Evolutionary conservation across 164 flowering plant genomes (phyloP), one percentile per base, ranked within the genome.

Genomic region (Akebia trifoliata): DNA sequence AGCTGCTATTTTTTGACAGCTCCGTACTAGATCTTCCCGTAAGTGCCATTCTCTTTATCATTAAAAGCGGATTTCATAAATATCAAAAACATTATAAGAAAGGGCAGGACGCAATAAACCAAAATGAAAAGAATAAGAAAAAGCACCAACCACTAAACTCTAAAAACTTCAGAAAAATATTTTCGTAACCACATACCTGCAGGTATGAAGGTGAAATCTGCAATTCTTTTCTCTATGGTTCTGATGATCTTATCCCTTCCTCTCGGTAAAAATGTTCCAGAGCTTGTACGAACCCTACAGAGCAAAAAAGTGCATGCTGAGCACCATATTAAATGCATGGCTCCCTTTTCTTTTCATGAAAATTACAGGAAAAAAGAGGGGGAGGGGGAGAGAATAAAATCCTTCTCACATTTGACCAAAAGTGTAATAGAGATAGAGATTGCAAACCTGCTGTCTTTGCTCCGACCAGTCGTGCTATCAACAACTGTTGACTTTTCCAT

Each of bases 401-500:
- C 20, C 30, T 21, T 22, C 14, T 1, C 45, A 36, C 11, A 24
- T 15, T n/a, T 39, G 28, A 39, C 29, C 6, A 55, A 26, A 28
- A 48, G 31, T 32, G 35, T 28, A 59, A 26, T 21, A 20, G 12
- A 47, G n/a, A 49, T 59, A 30, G 29, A 1, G 29, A 64, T 28
- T 45, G 48, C 60, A 51, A n/a, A 89, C 98, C 97, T 84, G 91
- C 97, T 92, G 65, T 92, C 94, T 73, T 67, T 89, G 56, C 97
- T 92, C 81, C 76, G 74, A 38, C 98, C 98, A 50, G 97, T 87
- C 49, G 57, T 56, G 56, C 83, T 80, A 68, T 92, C 98, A 63
- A 92, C 95, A 39, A 92, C 98, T 4, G 91, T 76, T 40, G 98
- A 92, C 75, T 92, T 92, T 8, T 58, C 62, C 97, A 92, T 87